phyloP scores from a whole-genome alignment of 1,139 yeast species.

The Pichia norvegensis region DNA sequence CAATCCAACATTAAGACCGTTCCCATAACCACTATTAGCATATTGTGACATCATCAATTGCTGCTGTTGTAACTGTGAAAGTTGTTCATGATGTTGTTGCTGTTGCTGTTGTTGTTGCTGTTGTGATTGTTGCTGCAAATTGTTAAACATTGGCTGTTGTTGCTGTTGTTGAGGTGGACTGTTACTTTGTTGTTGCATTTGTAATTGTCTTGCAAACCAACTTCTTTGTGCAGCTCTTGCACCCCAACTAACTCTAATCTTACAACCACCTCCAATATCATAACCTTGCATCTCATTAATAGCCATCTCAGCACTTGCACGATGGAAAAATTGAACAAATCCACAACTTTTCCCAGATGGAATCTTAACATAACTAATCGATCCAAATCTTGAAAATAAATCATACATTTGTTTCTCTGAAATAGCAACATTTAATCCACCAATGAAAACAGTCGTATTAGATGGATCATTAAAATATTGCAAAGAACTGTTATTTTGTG shows the following conservation, averaged over 20 bases:
- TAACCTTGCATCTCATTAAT: constrained; percentile 69
- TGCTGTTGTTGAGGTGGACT: constrained; percentile 20
- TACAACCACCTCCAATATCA: constrained; percentile 53
- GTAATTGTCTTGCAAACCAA: constrained; percentile 28
- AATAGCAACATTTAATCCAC: constrained; percentile 52
- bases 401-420: constrained; percentile 52
- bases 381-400: constrained; percentile 59
- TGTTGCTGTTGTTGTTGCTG: constrained; percentile 20
- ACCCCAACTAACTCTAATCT: constrained; percentile 71
- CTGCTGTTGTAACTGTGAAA: not conserved
- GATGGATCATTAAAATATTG: constrained; percentile 45
- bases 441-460: constrained; percentile 69
- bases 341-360: constrained; percentile 71
- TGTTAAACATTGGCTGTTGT: constrained; percentile 1
- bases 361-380: constrained; percentile 56
- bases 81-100: constrained; percentile 15
- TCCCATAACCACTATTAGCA: not conserved
- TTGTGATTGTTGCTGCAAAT: constrained; percentile 19
- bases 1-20: not conserved
- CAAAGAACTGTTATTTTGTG: constrained; percentile 25
- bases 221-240: constrained; percentile 31
- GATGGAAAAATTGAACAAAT: constrained; percentile 53
- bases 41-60: not conserved
- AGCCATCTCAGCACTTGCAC: constrained; percentile 67
- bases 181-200: constrained; percentile 22